Evolutionary conservation across 768 basidiomycete species (phyloP), one percentile per base, ranked within the genome.

Genomic region (Megacollybia marginata): DNA sequence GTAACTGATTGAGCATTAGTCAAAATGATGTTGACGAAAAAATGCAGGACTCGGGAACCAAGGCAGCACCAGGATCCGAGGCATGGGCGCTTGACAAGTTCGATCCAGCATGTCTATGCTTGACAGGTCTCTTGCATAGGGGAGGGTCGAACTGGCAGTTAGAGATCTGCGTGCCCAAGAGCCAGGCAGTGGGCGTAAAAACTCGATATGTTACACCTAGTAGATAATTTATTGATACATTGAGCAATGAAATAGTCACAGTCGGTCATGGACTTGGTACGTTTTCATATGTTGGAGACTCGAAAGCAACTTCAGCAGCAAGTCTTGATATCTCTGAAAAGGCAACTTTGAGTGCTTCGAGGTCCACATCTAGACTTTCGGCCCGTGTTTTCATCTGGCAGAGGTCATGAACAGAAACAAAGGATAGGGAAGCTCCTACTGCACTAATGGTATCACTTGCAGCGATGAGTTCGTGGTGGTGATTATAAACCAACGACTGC

Each of bases 381-480:
- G 92, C 90, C 11, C 88, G 79, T 6, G 78, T 75, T 65, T 92
- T 94, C 84, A 95, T 92, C 92, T 92, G 55, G 12, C 44, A n/a
- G 47, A 42, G 0, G 38, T 42, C 18, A 19, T 52, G 42, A 4
- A 47, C 31, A 19, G 28, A 18, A 45, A 50, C n/a, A 44, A 5
- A 9, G 10, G 11, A 13, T 13, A 44, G 28, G 5, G 9, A 15
- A 35, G 49, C 11, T 57, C 82, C 16, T 65, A 92, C 91, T 5
- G 85, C 81, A 52, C 84, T 82, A 55, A 96, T 95, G 9, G 93
- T 95, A 58, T 92, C 89, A 52, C 86, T 91, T 2, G 93, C 93
- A 1, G 90, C 89, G 46, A 96, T 93, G 16, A 96, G 82, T 55
- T 96, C 93, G 52, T 93, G 91, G 59, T 96, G 93, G 60, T 94